A percentile compares a stretch with the other conserved stretches of the same genome.
Evolutionary conservation across 352 stramenopile genomes (phyloP).

Genomic region (Globisporangium mamillatum): DNA sequence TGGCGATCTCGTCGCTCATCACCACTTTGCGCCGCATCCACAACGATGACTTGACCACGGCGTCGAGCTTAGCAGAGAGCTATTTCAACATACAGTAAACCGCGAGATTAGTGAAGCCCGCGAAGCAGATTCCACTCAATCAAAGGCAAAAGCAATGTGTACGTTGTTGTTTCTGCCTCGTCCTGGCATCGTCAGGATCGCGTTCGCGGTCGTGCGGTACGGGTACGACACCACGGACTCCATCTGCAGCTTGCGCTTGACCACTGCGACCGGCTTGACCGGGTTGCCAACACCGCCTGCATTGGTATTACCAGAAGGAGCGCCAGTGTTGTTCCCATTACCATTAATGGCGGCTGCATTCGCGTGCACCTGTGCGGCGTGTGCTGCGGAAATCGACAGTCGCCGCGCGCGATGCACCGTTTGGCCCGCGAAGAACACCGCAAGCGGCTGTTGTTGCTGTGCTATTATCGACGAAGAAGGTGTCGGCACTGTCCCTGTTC

Average conservation of each 20-base stretch:
- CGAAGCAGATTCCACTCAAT: not conserved
- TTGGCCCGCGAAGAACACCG: conserved; percentile 24
- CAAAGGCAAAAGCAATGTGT: not conserved
- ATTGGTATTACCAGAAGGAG: conserved; percentile 5
- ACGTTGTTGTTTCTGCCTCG: conserved; percentile 28
- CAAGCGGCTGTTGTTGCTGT: conserved; percentile 16
- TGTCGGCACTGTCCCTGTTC: not conserved
- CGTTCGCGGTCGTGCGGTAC: conserved; percentile 8
- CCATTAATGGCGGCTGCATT: not conserved
- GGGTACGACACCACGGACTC: conserved; percentile 10
- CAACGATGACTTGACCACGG: conserved; percentile 49
- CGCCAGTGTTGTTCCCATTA: conserved; percentile 6
- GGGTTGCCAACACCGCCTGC: not conserved
- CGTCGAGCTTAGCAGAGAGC: conserved; percentile 59
- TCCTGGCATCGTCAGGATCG: conserved; percentile 14
- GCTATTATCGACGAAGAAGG: not conserved
- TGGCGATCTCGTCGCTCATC: conserved; percentile 34
- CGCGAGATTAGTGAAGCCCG: not conserved
- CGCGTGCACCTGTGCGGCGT: conserved; percentile 22
- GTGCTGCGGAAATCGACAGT: conserved; percentile 18
- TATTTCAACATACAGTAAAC: conserved; percentile 13
- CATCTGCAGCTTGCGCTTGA: conserved; percentile 22
- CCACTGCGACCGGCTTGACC: not conserved
- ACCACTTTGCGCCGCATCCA: conserved; percentile 61
- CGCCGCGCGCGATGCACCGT: conserved; percentile 16